Evolutionary conservation across 2,329 filamentous ascomycete species (phyloP).

Genomic region (Neospermospora avenae): DNA sequence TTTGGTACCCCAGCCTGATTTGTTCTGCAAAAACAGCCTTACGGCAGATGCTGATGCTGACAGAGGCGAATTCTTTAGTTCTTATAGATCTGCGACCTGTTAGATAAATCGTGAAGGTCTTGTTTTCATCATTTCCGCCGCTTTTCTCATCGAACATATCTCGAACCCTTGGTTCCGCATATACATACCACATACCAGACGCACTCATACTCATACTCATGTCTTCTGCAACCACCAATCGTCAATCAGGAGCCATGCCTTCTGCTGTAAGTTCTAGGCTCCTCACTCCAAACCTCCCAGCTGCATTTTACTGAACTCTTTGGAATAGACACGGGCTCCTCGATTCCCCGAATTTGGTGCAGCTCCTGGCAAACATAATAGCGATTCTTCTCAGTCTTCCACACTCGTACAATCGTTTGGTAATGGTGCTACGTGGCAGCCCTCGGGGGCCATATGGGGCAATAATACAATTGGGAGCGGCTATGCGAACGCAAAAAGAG

Average conservation of each 20-base stretch:
- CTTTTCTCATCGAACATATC: conserved; percentile 19
- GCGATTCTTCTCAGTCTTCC: conserved; percentile 37
- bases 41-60: conserved; percentile 35
- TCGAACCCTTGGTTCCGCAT: conserved; percentile 19
- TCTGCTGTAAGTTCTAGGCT: conserved; percentile 38
- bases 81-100: conserved; percentile 36
- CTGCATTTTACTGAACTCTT: conserved; percentile 25
- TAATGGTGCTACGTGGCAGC: conserved; percentile 37
- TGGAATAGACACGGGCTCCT: conserved; percentile 30
- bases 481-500: conserved; percentile 45
- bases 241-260: conserved; percentile 37
- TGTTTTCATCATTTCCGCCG: conserved; percentile 25
- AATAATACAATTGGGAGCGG: conserved; percentile 44
- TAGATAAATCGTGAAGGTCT: conserved; percentile 30
- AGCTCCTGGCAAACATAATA: conserved; percentile 29
- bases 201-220: conserved; percentile 36
- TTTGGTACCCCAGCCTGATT: conserved; percentile 18
- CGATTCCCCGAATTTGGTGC: conserved; percentile 41
- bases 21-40: conserved; percentile 30
- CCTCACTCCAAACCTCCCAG: conserved; percentile 27
- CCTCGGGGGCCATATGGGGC: conserved; percentile 49
- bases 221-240: conserved; percentile 36
- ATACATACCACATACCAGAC: conserved; percentile 26
- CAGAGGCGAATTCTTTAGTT: conserved; percentile 32
- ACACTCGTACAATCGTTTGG: conserved; percentile 43